phyloP scores from a whole-genome alignment of 169 alveolate genomes.

The Plasmodium gallinaceum region DNA sequence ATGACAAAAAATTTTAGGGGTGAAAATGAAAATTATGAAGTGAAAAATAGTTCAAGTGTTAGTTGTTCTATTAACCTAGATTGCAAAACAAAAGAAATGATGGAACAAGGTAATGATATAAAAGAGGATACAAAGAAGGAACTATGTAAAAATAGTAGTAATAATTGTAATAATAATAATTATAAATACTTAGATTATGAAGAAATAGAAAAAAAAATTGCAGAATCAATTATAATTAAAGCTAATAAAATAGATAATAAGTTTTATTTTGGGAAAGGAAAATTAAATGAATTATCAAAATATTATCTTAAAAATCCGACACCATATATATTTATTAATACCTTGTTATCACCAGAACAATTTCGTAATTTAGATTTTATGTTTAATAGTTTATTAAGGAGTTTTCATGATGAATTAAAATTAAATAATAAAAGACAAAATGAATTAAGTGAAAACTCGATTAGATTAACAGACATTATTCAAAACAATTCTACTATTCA shows the following conservation, averaged over 20 bases:
- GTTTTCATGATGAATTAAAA: slow-evolving; percentile 53
- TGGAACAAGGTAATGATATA: not conserved
- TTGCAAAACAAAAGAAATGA: not conserved
- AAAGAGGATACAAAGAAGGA: not conserved
- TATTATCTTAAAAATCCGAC: slow-evolving; percentile 77
- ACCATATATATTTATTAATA: slow-evolving; percentile 87
- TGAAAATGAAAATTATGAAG: not conserved
- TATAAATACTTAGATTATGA: slow-evolving; percentile 12
- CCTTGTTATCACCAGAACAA: slow-evolving; percentile 87
- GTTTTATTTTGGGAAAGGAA: slow-evolving; percentile 67
- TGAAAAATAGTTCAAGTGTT: not conserved
- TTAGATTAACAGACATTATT: slow-evolving; percentile 1
- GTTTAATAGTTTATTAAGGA: slow-evolving; percentile 42
- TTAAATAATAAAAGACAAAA: slow-evolving; percentile 11
- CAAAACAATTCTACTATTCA: not conserved
- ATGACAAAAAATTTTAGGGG: not conserved
- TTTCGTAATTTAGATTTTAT: slow-evolving; percentile 87
- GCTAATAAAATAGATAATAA: slow-evolving; percentile 47
- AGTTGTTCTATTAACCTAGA: not conserved
- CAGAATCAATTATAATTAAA: slow-evolving; percentile 67
- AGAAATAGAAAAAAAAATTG: slow-evolving; percentile 53
- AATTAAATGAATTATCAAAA: slow-evolving; percentile 46
- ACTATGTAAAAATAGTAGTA: not conserved
- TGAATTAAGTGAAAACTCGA: not conserved
- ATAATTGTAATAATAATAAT: not conserved